phyloP scores from a whole-genome alignment of 768 basidiomycete species.

The Tephrocybe sp. region DNA sequence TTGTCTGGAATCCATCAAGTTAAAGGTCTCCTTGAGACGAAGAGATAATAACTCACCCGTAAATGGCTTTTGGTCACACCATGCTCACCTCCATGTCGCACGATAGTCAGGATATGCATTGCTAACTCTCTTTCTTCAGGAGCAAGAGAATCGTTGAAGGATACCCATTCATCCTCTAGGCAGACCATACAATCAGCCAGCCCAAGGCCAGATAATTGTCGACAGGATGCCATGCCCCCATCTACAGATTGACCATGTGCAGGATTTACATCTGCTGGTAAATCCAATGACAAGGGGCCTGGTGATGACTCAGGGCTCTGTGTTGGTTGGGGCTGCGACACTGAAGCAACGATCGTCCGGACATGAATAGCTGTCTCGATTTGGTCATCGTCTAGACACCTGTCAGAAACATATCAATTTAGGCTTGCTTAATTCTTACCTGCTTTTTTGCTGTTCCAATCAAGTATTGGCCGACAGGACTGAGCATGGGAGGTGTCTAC shows the following conservation, averaged over 20 bases:
- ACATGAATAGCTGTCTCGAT: conserved; percentile 68
- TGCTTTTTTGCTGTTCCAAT: conserved; percentile 90
- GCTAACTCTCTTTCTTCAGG: conserved; percentile 26
- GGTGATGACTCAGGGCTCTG: conserved; percentile 18
- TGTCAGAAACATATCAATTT: not conserved
- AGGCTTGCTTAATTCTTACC: conserved; percentile 39
- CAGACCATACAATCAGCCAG: conserved; percentile 44
- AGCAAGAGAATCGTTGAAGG: conserved; percentile 24
- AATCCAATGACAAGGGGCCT: conserved; percentile 10
- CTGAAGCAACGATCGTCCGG: conserved; percentile 28
- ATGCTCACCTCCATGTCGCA: conserved; percentile 32
- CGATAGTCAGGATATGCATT: conserved; percentile 31
- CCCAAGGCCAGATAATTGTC: conserved; percentile 25
- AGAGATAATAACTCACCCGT: conserved; percentile 26
- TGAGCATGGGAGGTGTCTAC: conserved; percentile 65
- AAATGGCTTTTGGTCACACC: conserved; percentile 39
- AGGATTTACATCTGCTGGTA: conserved; percentile 17
- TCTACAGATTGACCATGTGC: conserved; percentile 43
- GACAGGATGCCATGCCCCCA: conserved; percentile 49
- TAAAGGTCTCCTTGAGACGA: not conserved
- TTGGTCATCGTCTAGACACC: conserved; percentile 70
- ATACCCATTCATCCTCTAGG: conserved; percentile 38
- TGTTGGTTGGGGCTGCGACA: conserved; percentile 11
- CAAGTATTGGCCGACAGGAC: conserved; percentile 51
- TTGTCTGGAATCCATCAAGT: conserved; percentile 13